Conservation (phyloP, 768 basidiomycete genomes). For the Hygrophoropsis aurantiaca region DNA sequence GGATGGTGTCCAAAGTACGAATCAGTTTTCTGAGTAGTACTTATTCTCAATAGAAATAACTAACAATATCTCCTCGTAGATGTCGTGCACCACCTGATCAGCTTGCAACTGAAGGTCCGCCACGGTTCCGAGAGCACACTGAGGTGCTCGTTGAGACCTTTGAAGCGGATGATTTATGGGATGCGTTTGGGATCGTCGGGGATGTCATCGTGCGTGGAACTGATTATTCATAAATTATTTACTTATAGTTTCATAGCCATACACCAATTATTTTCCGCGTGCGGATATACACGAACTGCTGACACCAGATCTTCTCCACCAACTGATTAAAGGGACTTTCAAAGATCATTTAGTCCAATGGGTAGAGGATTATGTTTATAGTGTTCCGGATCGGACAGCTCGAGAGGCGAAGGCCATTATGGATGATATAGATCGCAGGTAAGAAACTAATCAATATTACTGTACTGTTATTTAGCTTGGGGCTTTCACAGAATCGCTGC, state of each 20-base stretch:
- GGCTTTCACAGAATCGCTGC: not conserved
- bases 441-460: constrained; percentile 21
- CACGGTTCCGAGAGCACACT: constrained; percentile 17
- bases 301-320: constrained; percentile 34
- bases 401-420: constrained; percentile 23
- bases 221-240: not conserved
- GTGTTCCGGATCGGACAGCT: constrained; percentile 13
- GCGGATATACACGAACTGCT: constrained; percentile 7
- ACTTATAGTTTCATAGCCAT: too few relatives aligned
- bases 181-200: constrained; percentile 29
- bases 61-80: too few relatives aligned
- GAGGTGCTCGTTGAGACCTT: constrained; percentile 16
- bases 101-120: too few relatives aligned
- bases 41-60: too few relatives aligned
- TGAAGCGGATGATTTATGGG: constrained; percentile 24
- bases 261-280: constrained; percentile 1
- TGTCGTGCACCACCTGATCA: constrained; percentile 19
- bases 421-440: constrained; percentile 32
- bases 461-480: not conserved
- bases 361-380: constrained; percentile 28
- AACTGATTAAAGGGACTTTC: constrained; percentile 36
- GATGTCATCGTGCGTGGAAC: constrained; percentile 30
- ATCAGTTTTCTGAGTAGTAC: too few relatives aligned
- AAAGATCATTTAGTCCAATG: constrained; percentile 38
- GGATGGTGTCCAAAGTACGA: too few relatives aligned